phyloP scores from a whole-genome alignment of 352 stramenopile species.

The Halophytophthora polymorphica region DNA sequence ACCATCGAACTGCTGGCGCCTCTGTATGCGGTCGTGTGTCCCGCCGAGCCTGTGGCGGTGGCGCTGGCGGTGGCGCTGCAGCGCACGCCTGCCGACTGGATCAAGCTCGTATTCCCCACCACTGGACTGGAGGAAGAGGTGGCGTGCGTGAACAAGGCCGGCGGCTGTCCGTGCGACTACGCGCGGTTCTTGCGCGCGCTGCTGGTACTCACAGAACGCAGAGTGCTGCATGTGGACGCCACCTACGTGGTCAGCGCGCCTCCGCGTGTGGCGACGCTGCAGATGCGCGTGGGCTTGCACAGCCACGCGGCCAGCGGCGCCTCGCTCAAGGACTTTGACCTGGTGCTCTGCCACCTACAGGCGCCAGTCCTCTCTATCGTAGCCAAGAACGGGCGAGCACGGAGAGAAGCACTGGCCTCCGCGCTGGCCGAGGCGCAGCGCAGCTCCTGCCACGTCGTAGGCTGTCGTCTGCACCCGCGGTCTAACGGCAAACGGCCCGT shows the following conservation, averaged over 20 bases:
- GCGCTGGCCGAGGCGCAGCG: slow-evolving; percentile 30
- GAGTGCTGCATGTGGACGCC: slow-evolving; percentile 30
- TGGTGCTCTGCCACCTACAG: slow-evolving; percentile 61
- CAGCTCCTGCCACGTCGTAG: slow-evolving; percentile 65
- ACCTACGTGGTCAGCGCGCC: slow-evolving; percentile 41
- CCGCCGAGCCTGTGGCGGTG: background rate
- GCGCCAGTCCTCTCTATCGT: slow-evolving; percentile 34
- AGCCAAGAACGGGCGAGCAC: slow-evolving; percentile 11
- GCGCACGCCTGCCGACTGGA: slow-evolving; percentile 24
- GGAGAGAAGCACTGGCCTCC: slow-evolving; percentile 8
- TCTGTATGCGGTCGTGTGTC: slow-evolving; percentile 26
- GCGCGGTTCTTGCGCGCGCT: slow-evolving; percentile 39
- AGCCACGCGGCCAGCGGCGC: slow-evolving; percentile 18
- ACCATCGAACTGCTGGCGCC: slow-evolving; percentile 39
- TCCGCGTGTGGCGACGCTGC: slow-evolving; percentile 40
- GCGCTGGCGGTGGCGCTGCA: slow-evolving; percentile 24
- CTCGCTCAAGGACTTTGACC: slow-evolving; percentile 53
- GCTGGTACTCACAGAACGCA: slow-evolving; percentile 41
- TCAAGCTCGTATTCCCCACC: slow-evolving; percentile 33
- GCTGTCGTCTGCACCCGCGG: slow-evolving; percentile 49
- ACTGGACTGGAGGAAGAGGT: slow-evolving; percentile 34
- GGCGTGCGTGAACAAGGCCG: slow-evolving; percentile 40
- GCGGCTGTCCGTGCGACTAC: slow-evolving; percentile 46
- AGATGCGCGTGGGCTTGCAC: slow-evolving; percentile 43
- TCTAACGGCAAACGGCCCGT: slow-evolving; percentile 2